Evolutionary conservation across 176 grass and related monocot species (phyloP).

Genomic region (Aegilops longissima): DNA sequence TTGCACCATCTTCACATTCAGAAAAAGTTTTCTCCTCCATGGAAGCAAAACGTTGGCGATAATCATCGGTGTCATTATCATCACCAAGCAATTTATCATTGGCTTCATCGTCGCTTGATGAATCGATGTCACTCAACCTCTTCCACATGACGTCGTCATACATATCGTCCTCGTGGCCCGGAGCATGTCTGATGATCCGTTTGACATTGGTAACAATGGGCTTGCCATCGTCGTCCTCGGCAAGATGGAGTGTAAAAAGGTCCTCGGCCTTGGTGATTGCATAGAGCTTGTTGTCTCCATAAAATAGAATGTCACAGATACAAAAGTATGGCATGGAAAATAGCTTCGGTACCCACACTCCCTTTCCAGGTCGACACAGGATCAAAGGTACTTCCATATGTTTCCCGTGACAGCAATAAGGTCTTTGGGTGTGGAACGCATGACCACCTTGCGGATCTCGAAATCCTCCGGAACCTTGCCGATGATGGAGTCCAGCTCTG

Average conservation of each 20-base stretch:
- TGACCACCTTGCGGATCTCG: background rate
- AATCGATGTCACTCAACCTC: background rate
- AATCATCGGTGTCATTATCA: background rate
- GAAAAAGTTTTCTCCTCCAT: background rate
- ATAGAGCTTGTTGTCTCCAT: background rate
- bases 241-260: background rate
- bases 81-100: background rate
- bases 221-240: background rate
- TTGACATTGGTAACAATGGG: no score
- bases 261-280: background rate
- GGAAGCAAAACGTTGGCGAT: background rate
- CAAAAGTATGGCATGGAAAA: background rate
- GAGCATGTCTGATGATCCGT: background rate
- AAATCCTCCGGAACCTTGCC: background rate
- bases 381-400: background rate
- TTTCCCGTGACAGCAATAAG: background rate
- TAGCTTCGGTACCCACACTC: background rate
- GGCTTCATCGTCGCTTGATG: background rate
- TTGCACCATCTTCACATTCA: background rate
- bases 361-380: background rate
- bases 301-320: background rate
- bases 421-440: background rate
- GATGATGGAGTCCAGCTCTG: background rate
- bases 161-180: background rate
- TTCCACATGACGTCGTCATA: background rate